Base-by-base conservation (phyloP, 2,329 filamentous ascomycete genomes). In the Fonsecaea monophora region DNA sequence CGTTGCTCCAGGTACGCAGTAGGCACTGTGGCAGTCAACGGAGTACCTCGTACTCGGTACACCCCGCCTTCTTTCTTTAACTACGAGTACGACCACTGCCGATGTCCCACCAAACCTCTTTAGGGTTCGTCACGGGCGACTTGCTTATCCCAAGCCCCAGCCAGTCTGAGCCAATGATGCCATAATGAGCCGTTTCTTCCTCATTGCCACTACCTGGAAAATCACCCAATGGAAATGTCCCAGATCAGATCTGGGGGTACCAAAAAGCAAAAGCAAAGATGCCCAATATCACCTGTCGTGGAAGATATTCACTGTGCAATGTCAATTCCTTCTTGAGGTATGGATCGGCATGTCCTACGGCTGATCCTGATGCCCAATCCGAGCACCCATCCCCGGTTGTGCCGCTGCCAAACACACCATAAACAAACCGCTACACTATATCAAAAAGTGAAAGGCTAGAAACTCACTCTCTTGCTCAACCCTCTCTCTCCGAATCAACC, bases 291-390 rank as follows among this genome's bases (percentile, higher is more conserved):
- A 35, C 10, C 53, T 30, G 3, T 18, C 9, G 40, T 10, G 30
- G 25, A 6, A 15, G 25, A n/a, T 34, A 34, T 34, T 35, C 38
- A 48, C 7, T 30, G 40, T 42, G 34, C 25, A 15, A 25, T 45
- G 8, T 55, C 45, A 32, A 30, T 18, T 21, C 18, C 62, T 59
- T 21, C 32, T 48, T 34, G 37, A 30, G 53, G 55, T 60, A 55
- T 25, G 48, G 61, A 62, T 68, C 59, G 61, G 35, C 54, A 48
- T 53, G 61, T 66, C 10, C 37, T 45, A 64, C 57, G 40, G 66
- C 42, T 50, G 67, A 70, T 68, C 64, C 45, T 64, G 60, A 63
- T 68, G 68, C 66, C 64, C 66, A 66, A 67, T 53, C 60, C 61
- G 61, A 70, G 35, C 21, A 59, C 45, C 40, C 56, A 61, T 63